phyloP scores from a whole-genome alignment of 768 basidiomycete species.

The Leccinum ochraceum region DNA sequence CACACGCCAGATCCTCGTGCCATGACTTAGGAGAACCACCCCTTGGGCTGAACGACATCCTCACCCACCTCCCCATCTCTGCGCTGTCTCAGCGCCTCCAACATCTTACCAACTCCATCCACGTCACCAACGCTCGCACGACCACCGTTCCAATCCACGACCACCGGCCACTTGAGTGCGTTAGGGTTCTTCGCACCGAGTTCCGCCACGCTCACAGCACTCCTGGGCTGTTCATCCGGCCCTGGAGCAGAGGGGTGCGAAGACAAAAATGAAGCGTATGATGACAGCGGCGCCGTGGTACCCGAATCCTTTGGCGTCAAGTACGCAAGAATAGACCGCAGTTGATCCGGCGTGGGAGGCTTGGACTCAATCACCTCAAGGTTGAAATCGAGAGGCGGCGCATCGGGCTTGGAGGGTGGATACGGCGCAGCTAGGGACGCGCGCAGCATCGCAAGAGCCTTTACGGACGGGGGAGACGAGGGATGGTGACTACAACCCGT shows the following conservation, averaged over 20 bases:
- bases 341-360: slow-evolving; percentile 66
- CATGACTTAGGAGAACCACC: slow-evolving; percentile 49
- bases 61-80: slow-evolving; percentile 61
- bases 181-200: slow-evolving; percentile 57
- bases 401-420: slow-evolving; percentile 48
- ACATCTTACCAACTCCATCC: slow-evolving; percentile 64
- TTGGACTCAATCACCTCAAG: slow-evolving; percentile 69
- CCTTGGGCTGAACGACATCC: slow-evolving; percentile 47
- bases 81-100: slow-evolving; percentile 64
- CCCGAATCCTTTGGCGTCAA: slow-evolving; percentile 37
- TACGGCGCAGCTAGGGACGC: slow-evolving; percentile 61
- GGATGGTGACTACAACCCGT: slow-evolving; percentile 55
- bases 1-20: background rate
- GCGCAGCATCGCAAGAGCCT: slow-evolving; percentile 61
- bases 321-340: slow-evolving; percentile 66
- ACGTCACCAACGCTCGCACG: slow-evolving; percentile 64
- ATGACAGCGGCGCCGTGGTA: slow-evolving; percentile 20
- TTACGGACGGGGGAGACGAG: slow-evolving; percentile 61
- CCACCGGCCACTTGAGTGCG: slow-evolving; percentile 75
- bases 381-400: slow-evolving; percentile 63
- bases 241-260: slow-evolving; percentile 53
- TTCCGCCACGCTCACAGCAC: slow-evolving; percentile 45
- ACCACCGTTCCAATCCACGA: slow-evolving; percentile 76
- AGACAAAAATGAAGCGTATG: slow-evolving; percentile 51
- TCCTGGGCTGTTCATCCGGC: slow-evolving; percentile 41